Evolutionary conservation across 768 basidiomycete species (phyloP).

Genomic region (Naganishia randhawae): DNA sequence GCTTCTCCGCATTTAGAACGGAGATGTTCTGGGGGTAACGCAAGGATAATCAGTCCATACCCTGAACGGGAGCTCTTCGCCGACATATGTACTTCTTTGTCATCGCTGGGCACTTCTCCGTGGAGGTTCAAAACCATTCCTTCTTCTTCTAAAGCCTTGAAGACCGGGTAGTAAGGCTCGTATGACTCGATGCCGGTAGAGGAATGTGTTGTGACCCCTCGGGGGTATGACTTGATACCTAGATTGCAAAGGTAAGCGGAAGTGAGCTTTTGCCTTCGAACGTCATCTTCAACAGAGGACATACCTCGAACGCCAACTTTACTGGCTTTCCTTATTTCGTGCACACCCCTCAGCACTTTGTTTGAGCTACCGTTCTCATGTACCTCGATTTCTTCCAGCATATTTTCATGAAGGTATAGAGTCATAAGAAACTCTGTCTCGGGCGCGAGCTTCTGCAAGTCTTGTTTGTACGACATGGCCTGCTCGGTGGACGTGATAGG

Average conservation of each 20-base stretch:
- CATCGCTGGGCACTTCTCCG: slow-evolving; percentile 88
- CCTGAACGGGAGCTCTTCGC: not conserved
- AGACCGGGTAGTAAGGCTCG: slow-evolving; percentile 84
- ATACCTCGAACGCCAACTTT: slow-evolving; percentile 69
- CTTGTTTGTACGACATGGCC: slow-evolving; percentile 73
- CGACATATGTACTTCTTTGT: slow-evolving; percentile 55
- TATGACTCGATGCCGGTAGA: slow-evolving; percentile 96
- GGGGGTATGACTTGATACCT: slow-evolving; percentile 93
- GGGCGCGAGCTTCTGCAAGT: slow-evolving; percentile 71
- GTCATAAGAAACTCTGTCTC: slow-evolving; percentile 88
- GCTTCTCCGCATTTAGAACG: slow-evolving; percentile 85
- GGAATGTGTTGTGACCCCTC: slow-evolving; percentile 95
- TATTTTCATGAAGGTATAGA: slow-evolving; percentile 69
- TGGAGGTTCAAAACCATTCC: slow-evolving; percentile 95
- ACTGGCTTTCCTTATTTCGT: slow-evolving; percentile 83
- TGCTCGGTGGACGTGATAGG: slow-evolving; percentile 77
- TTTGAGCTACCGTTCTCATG: not conserved
- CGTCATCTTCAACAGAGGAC: not conserved
- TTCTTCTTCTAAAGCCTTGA: slow-evolving; percentile 86
- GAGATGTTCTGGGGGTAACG: slow-evolving; percentile 66
- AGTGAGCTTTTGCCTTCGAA: not conserved
- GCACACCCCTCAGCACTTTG: slow-evolving; percentile 53
- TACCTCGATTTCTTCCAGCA: slow-evolving; percentile 25
- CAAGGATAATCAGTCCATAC: not conserved
- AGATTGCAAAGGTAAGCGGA: not conserved